Base-by-base conservation (phyloP, 306 rosid genomes). In the Myrica gale region DNA sequence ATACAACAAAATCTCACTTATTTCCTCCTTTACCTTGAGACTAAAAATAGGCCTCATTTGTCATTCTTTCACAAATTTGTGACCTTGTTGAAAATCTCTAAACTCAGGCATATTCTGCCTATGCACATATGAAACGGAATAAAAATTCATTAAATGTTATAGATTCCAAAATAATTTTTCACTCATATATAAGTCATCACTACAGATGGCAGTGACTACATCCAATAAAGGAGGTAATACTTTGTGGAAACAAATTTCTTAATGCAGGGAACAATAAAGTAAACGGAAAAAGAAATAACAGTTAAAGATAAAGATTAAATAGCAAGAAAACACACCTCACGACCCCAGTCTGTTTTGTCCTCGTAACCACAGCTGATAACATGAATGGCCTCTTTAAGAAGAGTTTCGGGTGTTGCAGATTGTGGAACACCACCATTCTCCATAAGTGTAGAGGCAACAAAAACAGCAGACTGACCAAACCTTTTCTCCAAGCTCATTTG, bases 361-460 rank as follows among this genome's bases (percentile, higher is more conserved):
- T 96, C 99, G 6, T 96, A 96, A 12, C 98, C 99, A 77, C 99
- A 96, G 82, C 99, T 96, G 82, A 96, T 96, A 80, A 96, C 99
- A 81, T 96, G 99, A 81, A 96, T 92, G 17, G 99, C 99, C 80
- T 96, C 99, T 85, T 92, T 96, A 45, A 96, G 97, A 70, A 96
- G 99, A 74, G 88, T 89, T 77, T 96, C 99, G 0, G 99, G 96
- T 46, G 96, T 92, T 6, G 98, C 97, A 62, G 98, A 90, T 81
- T 96, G 94, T 74, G 99, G 99, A 71, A 96, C 98, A 39, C 99
- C 99, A 6, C 99, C 99, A 52, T 96, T 95, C 85, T 95, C 98
- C 98, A 95, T 95, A 12, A 89, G 93, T 4, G 98, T 95, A 1
- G 98, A 95, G 48, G 93, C 98, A 76, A 95, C 97, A 62, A 95